Conservation (phyloP, 768 basidiomycete genomes). For the Serendipita sp. region DNA sequence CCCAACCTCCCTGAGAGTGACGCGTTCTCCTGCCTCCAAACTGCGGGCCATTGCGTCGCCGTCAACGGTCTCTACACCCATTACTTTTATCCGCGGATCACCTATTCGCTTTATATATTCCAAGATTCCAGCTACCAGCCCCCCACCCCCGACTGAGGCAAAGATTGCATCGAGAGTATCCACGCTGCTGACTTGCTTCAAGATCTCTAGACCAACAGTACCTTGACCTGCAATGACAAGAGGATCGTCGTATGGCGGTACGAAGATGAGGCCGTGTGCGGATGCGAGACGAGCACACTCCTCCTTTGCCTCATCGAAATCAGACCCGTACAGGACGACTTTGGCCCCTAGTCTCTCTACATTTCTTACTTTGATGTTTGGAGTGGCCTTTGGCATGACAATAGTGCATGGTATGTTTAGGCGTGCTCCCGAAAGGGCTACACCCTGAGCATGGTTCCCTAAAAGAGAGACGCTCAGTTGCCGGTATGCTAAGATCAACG, state of each 20-base stretch:
- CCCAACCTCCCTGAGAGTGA: conserved; percentile 76
- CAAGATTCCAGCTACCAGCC: conserved; percentile 75
- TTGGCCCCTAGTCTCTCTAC: conserved; percentile 91
- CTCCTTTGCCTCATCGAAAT: conserved; percentile 91
- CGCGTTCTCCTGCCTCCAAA: conserved; percentile 61
- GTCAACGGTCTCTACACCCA: conserved; percentile 89
- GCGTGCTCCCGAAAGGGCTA: conserved; percentile 80
- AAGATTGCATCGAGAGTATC: conserved; percentile 74
- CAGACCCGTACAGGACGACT: conserved; percentile 75
- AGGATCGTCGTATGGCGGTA: conserved; percentile 96
- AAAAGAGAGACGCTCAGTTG: conserved; percentile 4
- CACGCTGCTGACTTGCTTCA: conserved; percentile 65
- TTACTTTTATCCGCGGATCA: conserved; percentile 58
- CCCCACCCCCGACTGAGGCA: conserved; percentile 85
- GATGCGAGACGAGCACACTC: conserved; percentile 80
- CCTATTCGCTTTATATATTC: conserved; percentile 91
- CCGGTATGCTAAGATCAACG: not conserved
- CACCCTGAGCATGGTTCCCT: conserved; percentile 99
- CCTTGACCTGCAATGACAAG: conserved; percentile 95
- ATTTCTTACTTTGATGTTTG: conserved; percentile 89
- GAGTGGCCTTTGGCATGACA: conserved; percentile 92
- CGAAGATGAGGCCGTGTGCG: conserved; percentile 64
- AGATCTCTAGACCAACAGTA: conserved; percentile 84
- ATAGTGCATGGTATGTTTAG: conserved; percentile 93
- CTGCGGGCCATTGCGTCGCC: conserved; percentile 87